A percentile compares a stretch with the other conserved stretches of the same genome.
These are phyloP conservation scores for Xanthoconium stramineum DNA, from an alignment of 768 basidiomycete genomes.

Conservation along the genomic window DNA sequence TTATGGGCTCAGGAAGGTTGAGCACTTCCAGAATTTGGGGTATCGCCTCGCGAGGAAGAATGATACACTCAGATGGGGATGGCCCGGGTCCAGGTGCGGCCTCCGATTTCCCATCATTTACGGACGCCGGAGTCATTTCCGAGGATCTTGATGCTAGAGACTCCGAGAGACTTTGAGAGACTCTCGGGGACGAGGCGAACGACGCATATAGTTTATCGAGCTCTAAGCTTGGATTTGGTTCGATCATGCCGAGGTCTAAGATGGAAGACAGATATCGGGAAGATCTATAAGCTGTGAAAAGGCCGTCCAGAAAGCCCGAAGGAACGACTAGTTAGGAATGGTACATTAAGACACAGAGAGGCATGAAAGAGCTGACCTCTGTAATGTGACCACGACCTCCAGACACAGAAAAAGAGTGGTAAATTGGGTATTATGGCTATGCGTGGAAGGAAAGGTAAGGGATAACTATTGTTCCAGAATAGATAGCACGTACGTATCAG, in stretches of 20 bases:
- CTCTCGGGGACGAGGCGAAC: slow-evolving; percentile 20
- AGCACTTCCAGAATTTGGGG: slow-evolving; percentile 48
- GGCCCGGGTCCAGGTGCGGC: background rate
- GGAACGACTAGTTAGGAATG: background rate
- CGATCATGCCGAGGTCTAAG: slow-evolving; percentile 51
- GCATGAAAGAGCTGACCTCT: slow-evolving; percentile 44
- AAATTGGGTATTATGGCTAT: slow-evolving; percentile 81
- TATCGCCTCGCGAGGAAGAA: slow-evolving; percentile 53
- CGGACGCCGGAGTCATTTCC: slow-evolving; percentile 1
- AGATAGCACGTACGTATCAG: slow-evolving; percentile 59
- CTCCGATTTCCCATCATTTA: slow-evolving; percentile 2
- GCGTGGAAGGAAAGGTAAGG: background rate
- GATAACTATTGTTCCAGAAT: background rate
- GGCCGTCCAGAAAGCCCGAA: slow-evolving; percentile 2
- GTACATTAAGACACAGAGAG: background rate
- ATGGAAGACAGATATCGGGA: slow-evolving; percentile 66
- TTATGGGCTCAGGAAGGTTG: slow-evolving; percentile 41
- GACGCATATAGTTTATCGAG: slow-evolving; percentile 57
- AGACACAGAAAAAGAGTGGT: slow-evolving; percentile 81
- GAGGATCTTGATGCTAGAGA: slow-evolving; percentile 5
- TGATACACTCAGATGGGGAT: slow-evolving; percentile 29
- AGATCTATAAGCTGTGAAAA: slow-evolving; percentile 57
- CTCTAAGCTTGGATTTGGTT: slow-evolving; percentile 49
- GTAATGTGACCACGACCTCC: slow-evolving; percentile 85
- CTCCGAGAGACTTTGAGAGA: slow-evolving; percentile 7